Evolutionary conservation across 2,329 filamentous ascomycete species (phyloP).

Genomic region (Mariannaea elegans): DNA sequence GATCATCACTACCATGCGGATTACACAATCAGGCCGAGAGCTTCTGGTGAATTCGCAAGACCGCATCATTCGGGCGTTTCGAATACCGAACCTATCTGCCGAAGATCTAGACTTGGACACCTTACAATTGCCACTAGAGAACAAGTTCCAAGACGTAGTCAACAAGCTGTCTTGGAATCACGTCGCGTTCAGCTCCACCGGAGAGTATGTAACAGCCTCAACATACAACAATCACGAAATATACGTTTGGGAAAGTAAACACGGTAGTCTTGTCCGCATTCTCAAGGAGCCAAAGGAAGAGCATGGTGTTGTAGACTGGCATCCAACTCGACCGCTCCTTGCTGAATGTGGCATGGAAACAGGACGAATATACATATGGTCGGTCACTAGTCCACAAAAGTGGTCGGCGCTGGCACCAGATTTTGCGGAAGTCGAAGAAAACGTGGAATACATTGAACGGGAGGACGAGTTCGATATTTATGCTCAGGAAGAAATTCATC

Average conservation of each 20-base stretch:
- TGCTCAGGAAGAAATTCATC: constrained; percentile 91
- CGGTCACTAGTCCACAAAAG: constrained; percentile 91
- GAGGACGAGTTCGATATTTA: constrained; percentile 99
- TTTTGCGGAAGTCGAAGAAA: constrained; percentile 97
- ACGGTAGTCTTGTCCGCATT: constrained; percentile 95
- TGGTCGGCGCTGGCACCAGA: constrained; percentile 98
- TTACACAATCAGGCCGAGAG: constrained; percentile 83
- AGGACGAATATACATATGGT: constrained; percentile 95
- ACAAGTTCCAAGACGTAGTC: constrained; percentile 98
- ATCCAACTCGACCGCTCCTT: constrained; percentile 85
- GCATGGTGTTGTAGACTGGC: constrained; percentile 96
- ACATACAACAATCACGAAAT: constrained; percentile 99
- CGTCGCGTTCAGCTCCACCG: constrained; percentile 91
- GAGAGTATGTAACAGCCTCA: constrained; percentile 94
- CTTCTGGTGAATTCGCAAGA: constrained; percentile 93
- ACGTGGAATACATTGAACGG: constrained; percentile 93
- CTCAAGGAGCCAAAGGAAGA: constrained; percentile 97
- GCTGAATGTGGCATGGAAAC: constrained; percentile 93
- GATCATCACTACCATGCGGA: constrained; percentile 85
- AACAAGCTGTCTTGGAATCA: constrained; percentile 97
- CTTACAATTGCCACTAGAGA: constrained; percentile 89
- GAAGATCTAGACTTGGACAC: constrained; percentile 81
- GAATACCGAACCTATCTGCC: constrained; percentile 79
- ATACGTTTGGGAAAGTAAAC: constrained; percentile 96
- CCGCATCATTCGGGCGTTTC: constrained; percentile 91